These are phyloP conservation scores for Termitomyces sp. DNA, from an alignment of 768 basidiomycete genomes.

Conservation along the genomic window DNA sequence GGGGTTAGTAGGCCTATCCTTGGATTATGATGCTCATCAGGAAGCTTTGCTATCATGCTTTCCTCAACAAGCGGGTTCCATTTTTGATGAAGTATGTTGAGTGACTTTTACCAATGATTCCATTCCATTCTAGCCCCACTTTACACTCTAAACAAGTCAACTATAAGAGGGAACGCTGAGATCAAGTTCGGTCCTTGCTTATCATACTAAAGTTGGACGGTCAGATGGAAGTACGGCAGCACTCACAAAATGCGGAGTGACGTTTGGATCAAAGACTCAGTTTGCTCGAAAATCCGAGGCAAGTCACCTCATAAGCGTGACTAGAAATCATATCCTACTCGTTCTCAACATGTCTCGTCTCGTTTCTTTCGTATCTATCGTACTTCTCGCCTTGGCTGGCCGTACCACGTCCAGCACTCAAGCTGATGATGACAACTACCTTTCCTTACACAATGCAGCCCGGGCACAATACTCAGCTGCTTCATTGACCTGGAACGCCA, in stretches of 20 bases:
- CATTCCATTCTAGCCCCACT: neutral
- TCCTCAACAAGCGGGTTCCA: neutral
- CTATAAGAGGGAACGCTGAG: too few species aligned
- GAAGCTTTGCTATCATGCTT: neutral
- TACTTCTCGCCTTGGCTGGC: conserved; percentile 33
- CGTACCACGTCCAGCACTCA: conserved; percentile 22
- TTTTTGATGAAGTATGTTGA: neutral
- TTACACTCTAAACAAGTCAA: neutral
- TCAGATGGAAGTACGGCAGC: conserved; percentile 1
- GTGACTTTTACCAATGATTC: neutral
- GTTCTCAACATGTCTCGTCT: conserved; percentile 31
- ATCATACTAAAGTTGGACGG: neutral
- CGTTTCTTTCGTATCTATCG: conserved; percentile 26
- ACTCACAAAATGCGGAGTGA: conserved; percentile 1
- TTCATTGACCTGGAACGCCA: conserved; percentile 57
- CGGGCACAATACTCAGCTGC: conserved; percentile 63
- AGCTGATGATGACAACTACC: conserved; percentile 46
- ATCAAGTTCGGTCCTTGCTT: neutral
- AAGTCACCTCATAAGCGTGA: conserved; percentile 3
- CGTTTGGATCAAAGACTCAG: neutral
- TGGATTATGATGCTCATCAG: neutral
- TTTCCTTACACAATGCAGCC: conserved; percentile 56
- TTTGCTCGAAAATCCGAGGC: neutral
- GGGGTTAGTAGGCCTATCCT: neutral
- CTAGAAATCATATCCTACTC: conserved; percentile 14